Evolutionary conservation across 1,284 basidiomycete species (phyloP).

Genomic region (Stereum hirsutum): DNA sequence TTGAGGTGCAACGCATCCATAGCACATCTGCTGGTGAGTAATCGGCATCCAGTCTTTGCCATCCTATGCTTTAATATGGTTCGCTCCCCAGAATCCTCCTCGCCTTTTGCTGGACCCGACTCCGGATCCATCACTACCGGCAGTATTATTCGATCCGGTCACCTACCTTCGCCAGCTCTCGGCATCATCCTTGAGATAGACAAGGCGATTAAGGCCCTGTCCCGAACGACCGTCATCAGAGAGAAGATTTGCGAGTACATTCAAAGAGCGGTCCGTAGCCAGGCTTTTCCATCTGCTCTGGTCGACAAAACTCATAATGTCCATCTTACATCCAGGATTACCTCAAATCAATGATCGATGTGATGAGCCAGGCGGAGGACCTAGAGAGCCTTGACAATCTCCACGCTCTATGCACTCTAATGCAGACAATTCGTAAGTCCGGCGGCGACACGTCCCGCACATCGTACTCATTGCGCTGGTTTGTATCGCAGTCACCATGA

Average conservation of each 20-base stretch:
- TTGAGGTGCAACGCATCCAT: conserved; percentile 83
- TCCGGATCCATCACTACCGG: conserved; percentile 55
- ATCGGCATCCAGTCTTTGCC: conserved; percentile 10
- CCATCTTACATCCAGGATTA: conserved; percentile 53
- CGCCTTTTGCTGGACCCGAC: conserved; percentile 51
- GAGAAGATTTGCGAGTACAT: conserved; percentile 82
- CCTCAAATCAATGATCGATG: conserved; percentile 78
- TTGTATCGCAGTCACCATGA: conserved; percentile 96
- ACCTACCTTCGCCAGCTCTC: conserved; percentile 61
- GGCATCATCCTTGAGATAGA: conserved; percentile 73
- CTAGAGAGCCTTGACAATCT: conserved; percentile 84
- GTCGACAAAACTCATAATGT: not conserved
- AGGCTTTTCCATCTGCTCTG: not conserved
- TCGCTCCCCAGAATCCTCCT: conserved; percentile 7
- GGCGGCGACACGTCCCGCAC: too few relatives aligned
- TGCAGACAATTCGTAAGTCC: conserved; percentile 88
- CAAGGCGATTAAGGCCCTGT: conserved; percentile 60
- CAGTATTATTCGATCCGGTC: conserved; percentile 59
- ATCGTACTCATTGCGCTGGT: too few relatives aligned
- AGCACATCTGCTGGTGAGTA: conserved; percentile 44
- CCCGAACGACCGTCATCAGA: conserved; percentile 57
- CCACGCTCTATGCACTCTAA: conserved; percentile 85
- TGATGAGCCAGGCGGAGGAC: conserved; percentile 87
- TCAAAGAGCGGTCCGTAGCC: conserved; percentile 56
- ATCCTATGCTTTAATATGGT: not conserved